These are phyloP conservation scores for Penicillium cosmopolitanum DNA, from an alignment of 495 filamentous ascomycete genomes.

Conservation along the genomic window DNA sequence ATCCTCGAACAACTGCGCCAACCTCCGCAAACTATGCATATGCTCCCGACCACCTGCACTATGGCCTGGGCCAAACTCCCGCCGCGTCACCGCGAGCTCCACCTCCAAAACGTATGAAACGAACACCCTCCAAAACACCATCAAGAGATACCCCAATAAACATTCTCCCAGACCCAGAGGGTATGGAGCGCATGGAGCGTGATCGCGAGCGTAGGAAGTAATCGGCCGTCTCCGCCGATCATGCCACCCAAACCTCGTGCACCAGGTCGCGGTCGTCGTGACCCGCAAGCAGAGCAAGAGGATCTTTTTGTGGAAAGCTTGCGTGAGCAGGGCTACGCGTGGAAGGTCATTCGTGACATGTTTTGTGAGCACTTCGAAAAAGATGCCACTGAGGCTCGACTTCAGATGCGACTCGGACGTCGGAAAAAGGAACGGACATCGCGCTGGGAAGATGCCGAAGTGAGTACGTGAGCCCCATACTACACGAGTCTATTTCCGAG, in stretches of 20 bases:
- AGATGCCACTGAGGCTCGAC: conserved; percentile 66
- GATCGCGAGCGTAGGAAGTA: conserved; percentile 37
- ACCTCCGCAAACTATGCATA: conserved; percentile 30
- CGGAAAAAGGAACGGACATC: conserved; percentile 59
- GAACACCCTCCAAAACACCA: conserved; percentile 28
- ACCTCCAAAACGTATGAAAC: conserved; percentile 34
- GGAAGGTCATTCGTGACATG: conserved; percentile 68
- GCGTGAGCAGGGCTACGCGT: conserved; percentile 67
- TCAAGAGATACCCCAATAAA: conserved; percentile 36
- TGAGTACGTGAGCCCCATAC: conserved; percentile 48
- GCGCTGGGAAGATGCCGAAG: conserved; percentile 70
- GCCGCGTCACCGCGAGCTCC: conserved; percentile 30
- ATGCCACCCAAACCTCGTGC: conserved; percentile 41
- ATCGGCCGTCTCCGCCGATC: conserved; percentile 25
- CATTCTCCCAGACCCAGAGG: conserved; percentile 47
- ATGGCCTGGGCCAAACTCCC: conserved; percentile 27
- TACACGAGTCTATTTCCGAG: not conserved
- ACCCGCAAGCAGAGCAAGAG: conserved; percentile 64
- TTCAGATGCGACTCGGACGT: conserved; percentile 75
- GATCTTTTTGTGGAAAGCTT: conserved; percentile 66
- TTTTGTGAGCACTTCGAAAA: conserved; percentile 66
- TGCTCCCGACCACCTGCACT: conserved; percentile 24
- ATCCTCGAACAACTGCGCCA: conserved; percentile 30
- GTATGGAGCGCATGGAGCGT: conserved; percentile 39
- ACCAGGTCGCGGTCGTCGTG: conserved; percentile 46